phyloP scores from a whole-genome alignment of 805 yeast species.

The Sugiyamaella floridensis region DNA sequence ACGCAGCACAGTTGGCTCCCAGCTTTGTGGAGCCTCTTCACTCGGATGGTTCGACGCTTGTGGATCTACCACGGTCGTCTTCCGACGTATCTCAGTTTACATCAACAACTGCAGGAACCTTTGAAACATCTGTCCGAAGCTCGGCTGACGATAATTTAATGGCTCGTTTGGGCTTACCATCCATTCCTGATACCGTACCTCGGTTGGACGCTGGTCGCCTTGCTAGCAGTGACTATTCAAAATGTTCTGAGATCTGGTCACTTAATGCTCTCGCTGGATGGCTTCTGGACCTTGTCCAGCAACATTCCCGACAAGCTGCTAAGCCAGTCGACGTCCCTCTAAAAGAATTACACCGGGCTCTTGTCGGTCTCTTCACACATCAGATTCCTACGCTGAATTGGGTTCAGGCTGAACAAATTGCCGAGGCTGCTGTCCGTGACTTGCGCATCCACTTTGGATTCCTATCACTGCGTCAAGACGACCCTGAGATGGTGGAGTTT shows the following conservation, averaged over 20 bases:
- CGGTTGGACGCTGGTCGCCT: conserved; percentile 17
- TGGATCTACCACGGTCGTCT: neutral
- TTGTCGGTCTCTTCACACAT: conserved; percentile 23
- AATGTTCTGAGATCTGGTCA: conserved; percentile 19
- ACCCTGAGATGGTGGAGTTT: conserved; percentile 7
- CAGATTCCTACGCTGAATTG: conserved; percentile 26
- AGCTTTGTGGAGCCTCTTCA: neutral
- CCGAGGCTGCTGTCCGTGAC: conserved; percentile 23
- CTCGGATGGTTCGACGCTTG: neutral
- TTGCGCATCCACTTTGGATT: conserved; percentile 20
- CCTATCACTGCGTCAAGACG: conserved; percentile 12
- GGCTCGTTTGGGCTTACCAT: conserved; percentile 18
- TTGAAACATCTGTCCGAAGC: conserved; percentile 11
- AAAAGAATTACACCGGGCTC: conserved; percentile 14
- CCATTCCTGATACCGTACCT: conserved; percentile 17
- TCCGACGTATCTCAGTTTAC: neutral
- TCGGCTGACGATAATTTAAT: conserved; percentile 17
- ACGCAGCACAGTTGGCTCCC: neutral
- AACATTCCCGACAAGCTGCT: neutral
- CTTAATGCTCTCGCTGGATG: conserved; percentile 14
- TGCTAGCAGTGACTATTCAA: conserved; percentile 16
- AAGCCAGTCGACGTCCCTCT: conserved; percentile 11
- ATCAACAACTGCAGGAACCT: neutral
- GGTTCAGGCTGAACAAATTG: conserved; percentile 27
- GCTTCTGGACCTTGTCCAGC: conserved; percentile 7